Evolutionary conservation across 768 basidiomycete genomes (phyloP).

Genomic region (Rhizopogon sp.): DNA sequence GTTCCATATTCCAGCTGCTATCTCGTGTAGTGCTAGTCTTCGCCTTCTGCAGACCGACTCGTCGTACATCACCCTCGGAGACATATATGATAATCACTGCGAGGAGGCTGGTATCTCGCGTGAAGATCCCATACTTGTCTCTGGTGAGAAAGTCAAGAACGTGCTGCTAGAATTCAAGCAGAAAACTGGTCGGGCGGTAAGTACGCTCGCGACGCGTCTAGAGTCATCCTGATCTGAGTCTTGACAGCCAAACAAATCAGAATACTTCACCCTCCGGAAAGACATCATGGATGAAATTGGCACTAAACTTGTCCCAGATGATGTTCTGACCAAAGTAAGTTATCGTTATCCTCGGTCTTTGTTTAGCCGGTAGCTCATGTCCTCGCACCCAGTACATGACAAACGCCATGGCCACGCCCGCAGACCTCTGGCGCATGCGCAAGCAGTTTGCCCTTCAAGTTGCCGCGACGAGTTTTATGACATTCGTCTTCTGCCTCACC

Average conservation of each 20-base stretch:
- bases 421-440: slow-evolving; percentile 93
- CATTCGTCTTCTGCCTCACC: slow-evolving; percentile 78
- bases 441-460: slow-evolving; percentile 94
- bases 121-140: slow-evolving; percentile 84
- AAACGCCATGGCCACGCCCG: slow-evolving; percentile 74
- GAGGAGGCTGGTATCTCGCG: slow-evolving; percentile 65
- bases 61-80: slow-evolving; percentile 86
- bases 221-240: not conserved
- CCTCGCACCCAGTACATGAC: slow-evolving; percentile 72
- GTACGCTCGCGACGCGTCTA: not conserved
- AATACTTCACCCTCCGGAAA: slow-evolving; percentile 69
- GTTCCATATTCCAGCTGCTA: slow-evolving; percentile 87
- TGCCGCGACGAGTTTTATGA: slow-evolving; percentile 88
- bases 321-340: slow-evolving; percentile 75
- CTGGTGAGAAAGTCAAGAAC: slow-evolving; percentile 79
- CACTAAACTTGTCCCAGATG: slow-evolving; percentile 85
- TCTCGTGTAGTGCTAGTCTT: slow-evolving; percentile 78
- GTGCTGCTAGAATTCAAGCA: slow-evolving; percentile 57
- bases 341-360: slow-evolving; percentile 14
- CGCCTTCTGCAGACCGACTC: slow-evolving; percentile 89
- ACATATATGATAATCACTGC: slow-evolving; percentile 92
- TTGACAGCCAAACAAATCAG: slow-evolving; percentile 51
- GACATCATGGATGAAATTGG: slow-evolving; percentile 87
- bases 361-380: not conserved
- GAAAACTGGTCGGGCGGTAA: slow-evolving; percentile 37